Base-by-base conservation (phyloP, 75 land plant species). In the Picea sitchensis region DNA sequence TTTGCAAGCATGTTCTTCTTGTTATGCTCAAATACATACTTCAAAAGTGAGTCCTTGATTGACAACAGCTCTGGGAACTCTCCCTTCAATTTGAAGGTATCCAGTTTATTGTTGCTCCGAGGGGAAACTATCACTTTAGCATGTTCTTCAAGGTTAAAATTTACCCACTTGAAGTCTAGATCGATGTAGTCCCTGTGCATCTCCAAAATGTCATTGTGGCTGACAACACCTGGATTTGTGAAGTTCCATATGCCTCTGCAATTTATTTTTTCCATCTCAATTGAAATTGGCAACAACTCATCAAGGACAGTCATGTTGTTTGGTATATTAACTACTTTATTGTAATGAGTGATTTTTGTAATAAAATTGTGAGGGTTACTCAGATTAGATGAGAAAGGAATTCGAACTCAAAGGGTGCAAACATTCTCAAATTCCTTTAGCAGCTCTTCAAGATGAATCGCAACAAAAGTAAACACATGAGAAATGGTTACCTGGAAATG, bases 121-220 rank as follows among this genome's bases (percentile, higher is more conserved):
- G 93, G 85, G 4, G 92, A 89, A 54, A 89, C 86, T 15, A 91
- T 89, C 32, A 87, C 91, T 84, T 90, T 92, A 13, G 86, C 86
- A 5, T 84, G 86, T 85, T 85, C 87, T 26, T 85, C 84, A 56
- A 85, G 47, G 12, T 81, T 82, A 59, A 82, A 85, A 61, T 85
- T 85, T 51, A 57, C 58, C 81, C 81, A 85, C 1, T 79, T 78
- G 58, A 85, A 83, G 51, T 36, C 54, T 6, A 72, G 80, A 63
- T 85, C 77, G 11, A 85, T 79, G 72, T 65, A 85, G 65, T 85
- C 73, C 77, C 58, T 82, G 78, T 85, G 78, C 85, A 85, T 85
- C 80, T 85, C 87, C 77, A 85, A 71, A 56, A 82, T 75, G 73
- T 82, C 87, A 57, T 82, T 85, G 21, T 85, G 84, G 57, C 77